phyloP scores from a whole-genome alignment of 1,284 basidiomycete genomes.

The Ceraceosorus bombacis region DNA sequence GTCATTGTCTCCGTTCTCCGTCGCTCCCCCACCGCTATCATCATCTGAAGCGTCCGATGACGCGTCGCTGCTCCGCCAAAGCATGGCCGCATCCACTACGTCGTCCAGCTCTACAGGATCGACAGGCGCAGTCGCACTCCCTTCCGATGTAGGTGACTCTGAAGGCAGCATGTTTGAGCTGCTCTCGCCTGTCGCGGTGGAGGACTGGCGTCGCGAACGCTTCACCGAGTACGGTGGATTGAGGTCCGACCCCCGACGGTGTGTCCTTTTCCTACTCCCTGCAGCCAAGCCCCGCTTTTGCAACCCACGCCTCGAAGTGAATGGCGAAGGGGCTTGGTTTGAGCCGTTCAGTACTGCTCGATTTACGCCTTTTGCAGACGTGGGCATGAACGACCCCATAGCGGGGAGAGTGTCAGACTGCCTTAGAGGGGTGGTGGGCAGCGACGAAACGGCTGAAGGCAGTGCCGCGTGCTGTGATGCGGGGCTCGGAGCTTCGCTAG shows the following conservation, averaged over 20 bases:
- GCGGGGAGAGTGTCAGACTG: conserved; percentile 1
- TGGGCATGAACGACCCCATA: conserved; percentile 34
- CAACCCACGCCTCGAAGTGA: conserved; percentile 26
- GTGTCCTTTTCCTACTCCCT: conserved; percentile 2
- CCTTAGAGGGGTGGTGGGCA: too few species aligned
- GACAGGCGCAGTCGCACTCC: conserved; percentile 17
- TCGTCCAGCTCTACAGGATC: conserved; percentile 44
- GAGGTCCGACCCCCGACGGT: not conserved
- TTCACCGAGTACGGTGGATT: conserved; percentile 14
- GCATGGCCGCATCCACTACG: conserved; percentile 39
- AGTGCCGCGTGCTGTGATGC: too few species aligned
- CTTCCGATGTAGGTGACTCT: conserved; percentile 30
- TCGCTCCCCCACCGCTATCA: not conserved
- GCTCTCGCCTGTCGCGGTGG: conserved; percentile 18
- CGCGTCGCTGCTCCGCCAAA: conserved; percentile 14
- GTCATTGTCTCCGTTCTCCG: conserved; percentile 2
- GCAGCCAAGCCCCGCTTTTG: conserved; percentile 32
- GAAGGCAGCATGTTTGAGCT: conserved; percentile 15
- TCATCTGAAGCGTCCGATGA: conserved; percentile 2
- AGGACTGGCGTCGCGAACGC: conserved; percentile 29
- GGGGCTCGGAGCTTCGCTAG: too few species aligned
- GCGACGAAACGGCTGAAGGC: too few species aligned
- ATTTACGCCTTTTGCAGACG: conserved; percentile 26
- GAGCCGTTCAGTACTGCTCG: conserved; percentile 47
- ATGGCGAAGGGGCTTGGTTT: conserved; percentile 41